Percentiles rank a stretch among this genome's conserved stretches.
phyloP scores from a whole-genome alignment of 768 basidiomycete genomes.

The Pleurotus eryngii region DNA sequence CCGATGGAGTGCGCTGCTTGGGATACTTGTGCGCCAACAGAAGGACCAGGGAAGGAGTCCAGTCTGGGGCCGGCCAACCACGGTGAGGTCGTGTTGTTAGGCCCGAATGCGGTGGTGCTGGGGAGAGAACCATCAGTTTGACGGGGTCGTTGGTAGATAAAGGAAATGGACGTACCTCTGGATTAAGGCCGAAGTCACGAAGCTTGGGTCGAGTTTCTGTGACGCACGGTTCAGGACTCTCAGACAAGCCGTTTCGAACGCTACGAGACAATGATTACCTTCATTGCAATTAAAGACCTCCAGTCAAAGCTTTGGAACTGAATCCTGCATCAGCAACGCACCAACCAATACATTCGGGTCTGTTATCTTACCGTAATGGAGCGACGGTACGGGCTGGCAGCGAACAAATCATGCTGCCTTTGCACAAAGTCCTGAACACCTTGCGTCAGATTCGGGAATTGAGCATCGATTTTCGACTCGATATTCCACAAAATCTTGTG shows the following conservation, averaged over 20 bases:
- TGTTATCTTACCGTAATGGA: conserved; percentile 55
- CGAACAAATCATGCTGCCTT: conserved; percentile 57
- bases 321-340: neutral
- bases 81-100: conserved; percentile 45
- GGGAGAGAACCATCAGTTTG: neutral
- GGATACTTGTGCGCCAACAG: conserved; percentile 52
- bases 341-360: too few species aligned
- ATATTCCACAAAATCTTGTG: conserved; percentile 70
- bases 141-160: neutral
- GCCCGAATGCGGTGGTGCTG: conserved; percentile 38
- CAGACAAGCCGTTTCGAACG: neutral
- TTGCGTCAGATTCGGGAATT: conserved; percentile 46
- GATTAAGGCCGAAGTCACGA: conserved; percentile 63
- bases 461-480: conserved; percentile 71
- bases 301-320: conserved; percentile 85
- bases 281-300: conserved; percentile 73
- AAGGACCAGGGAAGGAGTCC: conserved; percentile 57
- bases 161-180: conserved; percentile 45
- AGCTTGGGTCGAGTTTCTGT: conserved; percentile 52
- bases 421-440: conserved; percentile 58
- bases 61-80: conserved; percentile 72
- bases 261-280: conserved; percentile 31
- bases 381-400: conserved; percentile 53
- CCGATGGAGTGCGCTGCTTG: conserved; percentile 65
- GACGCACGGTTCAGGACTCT: neutral